Percentiles rank a stretch among this genome's conserved stretches.
These are phyloP conservation scores for Erodium maritimum DNA, from an alignment of 345 rosid species.

Conservation along the genomic window DNA sequence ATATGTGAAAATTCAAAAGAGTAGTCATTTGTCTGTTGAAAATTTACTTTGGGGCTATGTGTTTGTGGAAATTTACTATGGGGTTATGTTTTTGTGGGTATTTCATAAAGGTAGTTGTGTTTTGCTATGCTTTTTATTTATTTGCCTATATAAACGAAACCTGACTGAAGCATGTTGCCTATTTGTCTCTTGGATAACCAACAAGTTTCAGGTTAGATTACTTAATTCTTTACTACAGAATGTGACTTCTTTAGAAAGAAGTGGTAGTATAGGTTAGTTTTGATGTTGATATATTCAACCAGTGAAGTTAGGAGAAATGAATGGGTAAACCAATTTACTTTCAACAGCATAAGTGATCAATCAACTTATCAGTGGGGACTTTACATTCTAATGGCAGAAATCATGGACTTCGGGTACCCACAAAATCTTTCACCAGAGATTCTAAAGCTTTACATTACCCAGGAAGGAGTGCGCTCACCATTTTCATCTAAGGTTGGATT, in stretches of 20 bases:
- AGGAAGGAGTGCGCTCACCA: slow-evolving; percentile 97
- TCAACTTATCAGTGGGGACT: too few relatives aligned
- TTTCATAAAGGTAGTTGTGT: too few relatives aligned
- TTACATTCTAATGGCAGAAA: slow-evolving; percentile 41
- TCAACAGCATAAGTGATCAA: background rate
- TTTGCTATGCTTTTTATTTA: background rate
- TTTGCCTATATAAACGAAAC: background rate
- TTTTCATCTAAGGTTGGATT: slow-evolving; percentile 82
- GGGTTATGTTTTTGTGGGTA: too few relatives aligned
- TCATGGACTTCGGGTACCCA: slow-evolving; percentile 95
- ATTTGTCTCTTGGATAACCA: background rate
- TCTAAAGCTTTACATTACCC: slow-evolving; percentile 92
- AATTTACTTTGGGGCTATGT: too few relatives aligned
- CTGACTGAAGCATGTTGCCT: background rate
- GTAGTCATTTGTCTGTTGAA: too few relatives aligned
- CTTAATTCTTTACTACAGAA: background rate
- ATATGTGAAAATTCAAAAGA: too few relatives aligned
- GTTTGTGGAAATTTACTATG: too few relatives aligned
- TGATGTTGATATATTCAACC: background rate
- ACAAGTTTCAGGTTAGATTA: background rate
- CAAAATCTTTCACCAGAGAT: slow-evolving; percentile 98
- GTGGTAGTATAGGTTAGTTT: too few relatives aligned
- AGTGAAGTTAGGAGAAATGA: background rate
- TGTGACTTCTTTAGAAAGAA: background rate
- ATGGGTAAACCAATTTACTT: background rate